phyloP scores from a whole-genome alignment of 768 basidiomycete species.

The Phaeotremella skinneri region DNA sequence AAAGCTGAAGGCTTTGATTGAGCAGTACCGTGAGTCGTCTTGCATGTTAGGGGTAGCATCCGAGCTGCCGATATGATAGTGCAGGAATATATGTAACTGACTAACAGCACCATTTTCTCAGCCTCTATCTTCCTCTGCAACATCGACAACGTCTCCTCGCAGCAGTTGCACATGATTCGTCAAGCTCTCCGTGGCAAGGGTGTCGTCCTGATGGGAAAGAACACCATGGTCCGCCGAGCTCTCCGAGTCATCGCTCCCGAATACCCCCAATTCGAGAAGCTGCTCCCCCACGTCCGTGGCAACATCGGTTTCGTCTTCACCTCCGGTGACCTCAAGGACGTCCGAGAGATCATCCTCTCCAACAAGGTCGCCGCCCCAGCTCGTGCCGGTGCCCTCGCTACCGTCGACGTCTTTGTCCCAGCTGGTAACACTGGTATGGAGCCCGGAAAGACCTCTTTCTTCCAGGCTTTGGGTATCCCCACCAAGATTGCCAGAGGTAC shows the following conservation, averaged over 20 bases:
- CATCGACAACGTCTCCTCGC: slow-evolving; percentile 99
- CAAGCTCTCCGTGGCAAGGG: slow-evolving; percentile 89
- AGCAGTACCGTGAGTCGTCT: slow-evolving; percentile 72
- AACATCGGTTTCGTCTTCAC: slow-evolving; percentile 99
- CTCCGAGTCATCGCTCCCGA: slow-evolving; percentile 86
- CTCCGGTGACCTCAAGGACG: slow-evolving; percentile 80
- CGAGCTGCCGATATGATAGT: not conserved
- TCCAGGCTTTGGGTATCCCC: slow-evolving; percentile 99
- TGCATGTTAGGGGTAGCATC: not conserved
- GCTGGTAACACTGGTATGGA: slow-evolving; percentile 99
- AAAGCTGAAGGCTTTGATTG: slow-evolving; percentile 89
- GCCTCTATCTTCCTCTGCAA: slow-evolving; percentile 99
- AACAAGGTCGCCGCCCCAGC: slow-evolving; percentile 99
- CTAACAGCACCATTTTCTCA: slow-evolving; percentile 49
- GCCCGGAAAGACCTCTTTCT: slow-evolving; percentile 99
- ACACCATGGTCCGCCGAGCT: slow-evolving; percentile 99
- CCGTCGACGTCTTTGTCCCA: slow-evolving; percentile 86
- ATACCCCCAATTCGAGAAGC: slow-evolving; percentile 88
- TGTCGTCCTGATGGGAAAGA: slow-evolving; percentile 98
- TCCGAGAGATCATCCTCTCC: slow-evolving; percentile 86
- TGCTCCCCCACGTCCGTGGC: slow-evolving; percentile 91
- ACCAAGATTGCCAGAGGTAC: slow-evolving; percentile 99
- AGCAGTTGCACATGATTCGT: slow-evolving; percentile 91
- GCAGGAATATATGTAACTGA: slow-evolving; percentile 7
- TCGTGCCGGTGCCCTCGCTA: slow-evolving; percentile 93